Evolutionary conservation across 441 rosid species (phyloP).

Genomic region (Populus hybrid): DNA sequence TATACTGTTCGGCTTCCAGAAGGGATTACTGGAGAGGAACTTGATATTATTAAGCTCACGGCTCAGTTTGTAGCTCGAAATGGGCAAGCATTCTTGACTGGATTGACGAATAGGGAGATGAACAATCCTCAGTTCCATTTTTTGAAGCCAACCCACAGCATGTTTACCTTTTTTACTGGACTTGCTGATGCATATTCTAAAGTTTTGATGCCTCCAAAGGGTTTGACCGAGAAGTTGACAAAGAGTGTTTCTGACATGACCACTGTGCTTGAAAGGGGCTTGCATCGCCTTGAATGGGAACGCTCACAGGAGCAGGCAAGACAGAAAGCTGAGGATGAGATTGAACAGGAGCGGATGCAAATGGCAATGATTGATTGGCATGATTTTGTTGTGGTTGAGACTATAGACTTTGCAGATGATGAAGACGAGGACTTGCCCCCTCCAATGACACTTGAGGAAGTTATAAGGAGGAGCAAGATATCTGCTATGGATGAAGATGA

Average conservation of each 20-base stretch:
- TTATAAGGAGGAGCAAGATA: constrained; percentile 82
- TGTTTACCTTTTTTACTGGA: constrained; percentile 83
- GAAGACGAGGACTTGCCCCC: constrained; percentile 92
- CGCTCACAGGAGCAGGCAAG: constrained; percentile 88
- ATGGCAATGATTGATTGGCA: constrained; percentile 99
- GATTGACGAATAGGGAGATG: constrained; percentile 74
- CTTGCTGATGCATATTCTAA: constrained; percentile 92
- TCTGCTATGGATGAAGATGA: constrained; percentile 74
- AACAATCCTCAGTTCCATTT: constrained; percentile 90
- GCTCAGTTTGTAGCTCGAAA: constrained; percentile 97
- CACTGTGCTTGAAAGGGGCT: constrained; percentile 80
- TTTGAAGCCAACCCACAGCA: constrained; percentile 91
- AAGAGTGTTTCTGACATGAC: constrained; percentile 72
- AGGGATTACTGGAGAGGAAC: constrained; percentile 88
- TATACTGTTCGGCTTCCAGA: constrained; percentile 85
- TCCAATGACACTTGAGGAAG: constrained; percentile 94
- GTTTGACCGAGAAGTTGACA: constrained; percentile 65
- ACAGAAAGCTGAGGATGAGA: constrained; percentile 93
- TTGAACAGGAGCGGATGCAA: constrained; percentile 90
- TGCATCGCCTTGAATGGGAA: constrained; percentile 97
- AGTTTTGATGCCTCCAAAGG: constrained; percentile 86
- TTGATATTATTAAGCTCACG: constrained; percentile 88
- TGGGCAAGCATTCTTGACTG: constrained; percentile 80
- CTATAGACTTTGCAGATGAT: constrained; percentile 89
- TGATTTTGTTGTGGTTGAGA: constrained; percentile 90